phyloP scores from a whole-genome alignment of 2,329 filamentous ascomycete genomes.

The Diaporthe citriasiana region DNA sequence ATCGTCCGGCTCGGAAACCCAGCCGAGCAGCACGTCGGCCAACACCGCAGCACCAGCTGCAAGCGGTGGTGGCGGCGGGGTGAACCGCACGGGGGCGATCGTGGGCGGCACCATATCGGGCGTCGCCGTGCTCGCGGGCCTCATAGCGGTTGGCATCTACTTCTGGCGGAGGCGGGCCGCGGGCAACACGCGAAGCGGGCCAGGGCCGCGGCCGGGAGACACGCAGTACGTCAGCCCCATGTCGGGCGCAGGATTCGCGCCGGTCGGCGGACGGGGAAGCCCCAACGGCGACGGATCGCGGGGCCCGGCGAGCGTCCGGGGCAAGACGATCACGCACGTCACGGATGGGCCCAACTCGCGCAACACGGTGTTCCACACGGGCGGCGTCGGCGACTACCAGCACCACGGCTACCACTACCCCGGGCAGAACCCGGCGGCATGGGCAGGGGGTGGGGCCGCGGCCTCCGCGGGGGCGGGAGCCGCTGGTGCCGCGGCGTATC shows the following conservation, averaged over 20 bases:
- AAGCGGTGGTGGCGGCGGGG: slow-evolving; percentile 35
- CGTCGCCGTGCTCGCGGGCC: slow-evolving; percentile 59
- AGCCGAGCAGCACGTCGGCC: slow-evolving; percentile 36
- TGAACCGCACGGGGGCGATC: slow-evolving; percentile 62
- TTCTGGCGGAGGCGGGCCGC: slow-evolving; percentile 58
- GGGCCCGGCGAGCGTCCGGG: slow-evolving; percentile 18
- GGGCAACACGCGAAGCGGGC: slow-evolving; percentile 58
- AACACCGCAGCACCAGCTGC: slow-evolving; percentile 42
- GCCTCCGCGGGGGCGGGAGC: slow-evolving; percentile 37
- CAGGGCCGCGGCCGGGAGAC: slow-evolving; percentile 54
- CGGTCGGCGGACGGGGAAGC: slow-evolving; percentile 46
- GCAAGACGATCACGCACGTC: slow-evolving; percentile 42
- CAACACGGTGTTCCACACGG: slow-evolving; percentile 37
- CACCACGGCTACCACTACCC: slow-evolving; percentile 44
- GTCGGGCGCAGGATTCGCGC: slow-evolving; percentile 54
- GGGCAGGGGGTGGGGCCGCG: slow-evolving; percentile 40
- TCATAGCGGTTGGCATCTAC: slow-evolving; percentile 59
- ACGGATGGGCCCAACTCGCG: slow-evolving; percentile 29
- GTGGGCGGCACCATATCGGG: slow-evolving; percentile 69
- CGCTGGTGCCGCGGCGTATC: slow-evolving; percentile 26
- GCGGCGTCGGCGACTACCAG: slow-evolving; percentile 30
- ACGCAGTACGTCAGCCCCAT: slow-evolving; percentile 57
- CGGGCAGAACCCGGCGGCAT: slow-evolving; percentile 45
- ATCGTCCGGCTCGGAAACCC: slow-evolving; percentile 34
- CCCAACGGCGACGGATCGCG: background rate